Base-by-base conservation (phyloP, 2,329 filamentous ascomycete genomes). In the Cyanodermella asteris region DNA sequence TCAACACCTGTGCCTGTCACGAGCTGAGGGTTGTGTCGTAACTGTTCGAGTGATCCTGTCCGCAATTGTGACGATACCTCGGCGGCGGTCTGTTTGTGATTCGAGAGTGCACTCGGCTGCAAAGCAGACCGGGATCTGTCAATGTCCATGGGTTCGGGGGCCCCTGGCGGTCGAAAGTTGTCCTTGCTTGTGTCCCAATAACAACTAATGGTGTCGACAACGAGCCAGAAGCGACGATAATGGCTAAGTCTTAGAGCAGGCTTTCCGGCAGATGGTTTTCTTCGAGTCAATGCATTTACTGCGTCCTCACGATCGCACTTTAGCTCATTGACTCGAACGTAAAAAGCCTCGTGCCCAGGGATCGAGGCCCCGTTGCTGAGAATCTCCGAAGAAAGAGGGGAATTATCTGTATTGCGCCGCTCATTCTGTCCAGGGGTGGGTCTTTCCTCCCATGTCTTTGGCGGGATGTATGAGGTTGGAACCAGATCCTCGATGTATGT, bases 121-220 rank as follows among this genome's bases (percentile, higher is more conserved):
- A n/a, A n/a, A n/a, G n/a, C n/a, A n/a, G n/a, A n/a, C n/a, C n/a
- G n/a, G n/a, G n/a, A n/a, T n/a, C n/a, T n/a, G n/a, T n/a, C n/a
- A n/a, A n/a, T n/a, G n/a, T n/a, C n/a, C n/a, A n/a, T n/a, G n/a
- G n/a, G n/a, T n/a, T n/a, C n/a, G n/a, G n/a, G n/a, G n/a, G n/a
- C n/a, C n/a, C n/a, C n/a, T n/a, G n/a, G n/a, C 5, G 55, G 46
- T 22, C 60, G 53, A 31, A 57, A 33, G 16, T 65, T 44, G 34
- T 72, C 66, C 23, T 59, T 38, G 30, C 56, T 64, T 19, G 50
- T 51, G 37, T 72, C 66, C 65, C 66, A 72, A 37, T 67, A 71
- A 33, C 64, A 60, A 10, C 61, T 51, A 53, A 71, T 53, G 18
- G 54, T 56, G 34, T 69, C 61, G 26, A 72, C 46, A 3, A 53